A percentile compares a stretch with the other conserved stretches of the same genome.
These are phyloP conservation scores for Primulina huaijiensis DNA, from an alignment of 257 asterid species.

Conservation along the genomic window DNA sequence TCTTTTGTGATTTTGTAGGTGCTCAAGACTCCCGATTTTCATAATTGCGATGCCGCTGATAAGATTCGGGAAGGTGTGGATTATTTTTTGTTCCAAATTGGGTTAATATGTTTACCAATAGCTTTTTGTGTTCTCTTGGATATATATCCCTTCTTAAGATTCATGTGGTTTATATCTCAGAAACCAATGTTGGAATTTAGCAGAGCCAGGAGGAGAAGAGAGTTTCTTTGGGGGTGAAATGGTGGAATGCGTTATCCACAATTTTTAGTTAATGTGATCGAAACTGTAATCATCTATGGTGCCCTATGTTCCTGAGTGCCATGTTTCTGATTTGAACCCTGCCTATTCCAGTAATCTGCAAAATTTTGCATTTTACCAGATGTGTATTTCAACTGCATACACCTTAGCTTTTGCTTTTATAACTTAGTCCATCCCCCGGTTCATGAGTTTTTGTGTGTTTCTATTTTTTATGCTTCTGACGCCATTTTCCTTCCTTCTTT, in stretches of 20 bases:
- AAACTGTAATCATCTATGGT: background rate
- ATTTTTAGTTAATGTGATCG: background rate
- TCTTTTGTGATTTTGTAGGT: slow-evolving; percentile 51
- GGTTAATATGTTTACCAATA: background rate
- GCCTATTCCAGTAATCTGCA: background rate
- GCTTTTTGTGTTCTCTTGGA: background rate
- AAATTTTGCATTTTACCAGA: background rate
- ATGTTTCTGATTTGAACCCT: background rate
- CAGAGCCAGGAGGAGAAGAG: background rate
- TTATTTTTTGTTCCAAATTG: background rate
- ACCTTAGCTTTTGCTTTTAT: background rate
- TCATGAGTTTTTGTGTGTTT: background rate
- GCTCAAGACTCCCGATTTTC: slow-evolving; percentile 81
- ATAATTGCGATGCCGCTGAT: slow-evolving; percentile 75
- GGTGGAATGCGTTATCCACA: background rate
- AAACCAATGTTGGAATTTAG: background rate
- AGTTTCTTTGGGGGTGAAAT: background rate
- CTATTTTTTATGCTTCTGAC: background rate
- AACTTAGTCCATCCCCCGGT: background rate
- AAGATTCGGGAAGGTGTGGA: slow-evolving; percentile 65
- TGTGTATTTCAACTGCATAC: background rate
- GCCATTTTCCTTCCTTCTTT: background rate
- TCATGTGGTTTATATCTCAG: background rate
- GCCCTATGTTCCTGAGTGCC: background rate
- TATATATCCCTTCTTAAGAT: background rate